Evolutionary conservation across 768 basidiomycete genomes (phyloP), one percentile per base, ranked within the genome.

Genomic region (Kwoniella dendrophila): DNA sequence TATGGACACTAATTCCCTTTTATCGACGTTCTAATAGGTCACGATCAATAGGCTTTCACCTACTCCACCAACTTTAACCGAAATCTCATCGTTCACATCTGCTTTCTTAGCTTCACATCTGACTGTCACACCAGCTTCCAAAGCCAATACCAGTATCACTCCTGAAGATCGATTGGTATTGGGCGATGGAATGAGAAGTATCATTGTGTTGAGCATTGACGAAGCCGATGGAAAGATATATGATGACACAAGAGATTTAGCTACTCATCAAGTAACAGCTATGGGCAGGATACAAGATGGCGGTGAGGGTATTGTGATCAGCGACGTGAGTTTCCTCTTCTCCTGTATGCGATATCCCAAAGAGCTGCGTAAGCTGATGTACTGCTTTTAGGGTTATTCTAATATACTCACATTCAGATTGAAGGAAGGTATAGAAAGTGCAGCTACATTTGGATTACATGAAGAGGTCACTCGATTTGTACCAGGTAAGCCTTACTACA

Each of bases 141-240:
- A 10, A 14, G 6, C 41, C 41, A 43, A 6, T 43, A 43, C 30
- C 5, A 56, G 66, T n/a, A 7, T 59, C 18, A 40, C 59, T 27
- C 16, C 49, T 7, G 67, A 68, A 12, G 67, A 75, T 38, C 52
- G 75, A 16, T 53, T 78, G 36, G 67, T 77, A 32, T 62, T 77
- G 7, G 77, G 77, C 2, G 77, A 78, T 57, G 73, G 75, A 12
- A 72, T 77, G 70, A 45, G 76, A 29, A 78, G 77, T 61, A 57
- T 78, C 8, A 76, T 71, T 45, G 67, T 68, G 2, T 66, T 78
- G 2, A 68, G 70, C 18, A 53, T 72, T 12, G 70, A 74, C 47
- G 55, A 59, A 27, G 73, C 33, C 0, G 62, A 48, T 26, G 74
- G 74, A 8, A 51, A 64, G 26, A 57, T 78, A 2, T 54, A 56